Conservation (phyloP, 1,284 basidiomycete species). For the Pterulicium gracile region DNA sequence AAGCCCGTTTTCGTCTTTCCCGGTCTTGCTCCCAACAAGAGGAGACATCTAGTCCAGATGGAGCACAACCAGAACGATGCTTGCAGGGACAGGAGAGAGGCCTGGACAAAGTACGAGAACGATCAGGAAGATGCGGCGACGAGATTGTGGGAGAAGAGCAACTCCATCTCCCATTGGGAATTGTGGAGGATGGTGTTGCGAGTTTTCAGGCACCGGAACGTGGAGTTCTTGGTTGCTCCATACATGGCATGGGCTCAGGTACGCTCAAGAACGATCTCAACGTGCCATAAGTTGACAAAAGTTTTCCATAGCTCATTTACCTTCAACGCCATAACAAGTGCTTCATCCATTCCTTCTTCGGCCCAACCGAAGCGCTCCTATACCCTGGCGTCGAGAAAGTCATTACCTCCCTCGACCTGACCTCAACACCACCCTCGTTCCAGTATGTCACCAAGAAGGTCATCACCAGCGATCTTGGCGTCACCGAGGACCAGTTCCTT, state of each 20-base stretch:
- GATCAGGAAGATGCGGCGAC: constrained; percentile 83
- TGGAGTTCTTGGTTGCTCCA: constrained; percentile 94
- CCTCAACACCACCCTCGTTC: constrained; percentile 59
- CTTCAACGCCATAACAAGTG: constrained; percentile 87
- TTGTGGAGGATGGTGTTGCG: constrained; percentile 87
- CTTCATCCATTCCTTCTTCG: constrained; percentile 93
- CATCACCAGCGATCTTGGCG: constrained; percentile 66
- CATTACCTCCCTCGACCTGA: constrained; percentile 80
- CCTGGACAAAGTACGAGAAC: constrained; percentile 85
- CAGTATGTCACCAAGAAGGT: constrained; percentile 77
- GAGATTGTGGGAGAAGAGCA: constrained; percentile 60
- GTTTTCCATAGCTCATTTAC: constrained; percentile 67
- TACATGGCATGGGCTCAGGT: constrained; percentile 94
- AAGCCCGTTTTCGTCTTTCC: constrained; percentile 98
- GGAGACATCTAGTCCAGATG: constrained; percentile 48
- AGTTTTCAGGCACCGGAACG: constrained; percentile 90
- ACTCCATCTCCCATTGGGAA: constrained; percentile 69
- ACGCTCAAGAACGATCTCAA: constrained; percentile 12
- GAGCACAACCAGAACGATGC: constrained; percentile 38
- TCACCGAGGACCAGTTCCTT: constrained; percentile 88
- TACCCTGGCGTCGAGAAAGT: constrained; percentile 88
- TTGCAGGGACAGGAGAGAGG: constrained; percentile 66
- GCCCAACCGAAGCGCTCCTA: constrained; percentile 82
- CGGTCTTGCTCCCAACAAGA: constrained; percentile 66
- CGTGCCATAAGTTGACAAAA: neutral